Conservation (phyloP, 2,329 filamentous ascomycete species). For the Neonectria magnoliae region DNA sequence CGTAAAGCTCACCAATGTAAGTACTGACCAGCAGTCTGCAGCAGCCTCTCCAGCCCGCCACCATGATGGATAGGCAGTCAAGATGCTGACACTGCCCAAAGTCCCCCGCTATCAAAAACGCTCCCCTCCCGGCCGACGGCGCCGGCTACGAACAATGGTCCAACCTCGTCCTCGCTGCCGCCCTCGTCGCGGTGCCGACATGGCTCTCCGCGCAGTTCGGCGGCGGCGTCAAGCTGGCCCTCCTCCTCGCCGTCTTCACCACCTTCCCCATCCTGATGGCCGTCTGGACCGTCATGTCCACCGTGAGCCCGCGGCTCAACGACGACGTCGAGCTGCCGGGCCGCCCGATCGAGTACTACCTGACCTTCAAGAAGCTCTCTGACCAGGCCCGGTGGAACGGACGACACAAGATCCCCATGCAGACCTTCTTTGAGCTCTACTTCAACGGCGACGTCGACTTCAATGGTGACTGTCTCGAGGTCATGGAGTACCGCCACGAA, state of each 20-base stretch:
- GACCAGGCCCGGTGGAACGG: slow-evolving; percentile 73
- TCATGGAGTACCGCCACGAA: slow-evolving; percentile 91
- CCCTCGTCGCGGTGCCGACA: slow-evolving; percentile 75
- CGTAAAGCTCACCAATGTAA: slow-evolving; percentile 31
- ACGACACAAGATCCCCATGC: slow-evolving; percentile 81
- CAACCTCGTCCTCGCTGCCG: slow-evolving; percentile 75
- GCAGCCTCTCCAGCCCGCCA: neutral
- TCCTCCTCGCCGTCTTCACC: slow-evolving; percentile 83
- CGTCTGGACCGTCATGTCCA: slow-evolving; percentile 83
- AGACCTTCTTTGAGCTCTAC: slow-evolving; percentile 96
- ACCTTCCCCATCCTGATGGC: slow-evolving; percentile 78
- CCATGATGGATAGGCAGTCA: no score
- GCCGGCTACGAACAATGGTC: slow-evolving; percentile 85
- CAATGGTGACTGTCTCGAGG: slow-evolving; percentile 87
- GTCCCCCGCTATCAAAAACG: slow-evolving; percentile 92
- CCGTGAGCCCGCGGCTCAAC: slow-evolving; percentile 84
- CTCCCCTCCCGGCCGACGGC: slow-evolving; percentile 86
- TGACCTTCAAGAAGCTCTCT: slow-evolving; percentile 73
- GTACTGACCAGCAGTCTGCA: neutral
- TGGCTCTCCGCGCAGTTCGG: slow-evolving; percentile 85
- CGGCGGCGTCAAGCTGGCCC: slow-evolving; percentile 83
- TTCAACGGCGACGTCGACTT: slow-evolving; percentile 91
- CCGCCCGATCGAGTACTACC: slow-evolving; percentile 86
- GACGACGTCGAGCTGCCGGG: slow-evolving; percentile 88
- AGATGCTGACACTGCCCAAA: no score